phyloP scores from a whole-genome alignment of 495 filamentous ascomycete species.

The Pyrenula massariospora region DNA sequence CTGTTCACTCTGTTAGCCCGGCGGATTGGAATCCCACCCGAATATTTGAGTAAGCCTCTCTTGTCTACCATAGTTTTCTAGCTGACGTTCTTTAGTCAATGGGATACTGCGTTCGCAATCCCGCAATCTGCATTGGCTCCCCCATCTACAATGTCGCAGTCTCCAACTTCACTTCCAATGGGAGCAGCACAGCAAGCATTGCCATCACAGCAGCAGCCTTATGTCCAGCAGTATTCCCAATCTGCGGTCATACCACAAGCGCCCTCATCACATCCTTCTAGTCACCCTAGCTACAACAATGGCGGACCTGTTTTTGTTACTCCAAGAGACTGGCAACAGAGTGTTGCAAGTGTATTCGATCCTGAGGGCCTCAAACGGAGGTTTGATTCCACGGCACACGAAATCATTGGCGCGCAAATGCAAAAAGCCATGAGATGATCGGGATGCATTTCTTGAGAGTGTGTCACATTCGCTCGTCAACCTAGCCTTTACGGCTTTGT shows the following conservation, averaged over 20 bases:
- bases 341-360: constrained; percentile 81
- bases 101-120: constrained; percentile 83
- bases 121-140: constrained; percentile 14
- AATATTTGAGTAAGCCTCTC: constrained; percentile 78
- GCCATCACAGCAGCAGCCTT: constrained; percentile 27
- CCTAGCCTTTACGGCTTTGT: too few species aligned
- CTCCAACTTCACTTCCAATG: constrained; percentile 26
- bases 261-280: constrained; percentile 25
- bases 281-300: constrained; percentile 35
- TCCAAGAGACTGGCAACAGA: constrained; percentile 93
- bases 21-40: constrained; percentile 81
- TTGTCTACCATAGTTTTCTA: constrained; percentile 2
- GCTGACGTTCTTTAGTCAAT: constrained; percentile 52
- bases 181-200: constrained; percentile 18
- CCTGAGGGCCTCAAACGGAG: constrained; percentile 60
- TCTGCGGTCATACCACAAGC: constrained; percentile 7
- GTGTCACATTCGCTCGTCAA: too few species aligned
- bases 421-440: background rate
- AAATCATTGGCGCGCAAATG: background rate
- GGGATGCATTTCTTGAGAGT: too few species aligned
- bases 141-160: constrained; percentile 13
- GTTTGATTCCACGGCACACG: constrained; percentile 12
- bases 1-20: constrained; percentile 52
- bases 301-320: constrained; percentile 49
- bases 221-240: constrained; percentile 7